Conservation (phyloP, 176 grass and related monocot species). For the Aegilops tauschii region DNA sequence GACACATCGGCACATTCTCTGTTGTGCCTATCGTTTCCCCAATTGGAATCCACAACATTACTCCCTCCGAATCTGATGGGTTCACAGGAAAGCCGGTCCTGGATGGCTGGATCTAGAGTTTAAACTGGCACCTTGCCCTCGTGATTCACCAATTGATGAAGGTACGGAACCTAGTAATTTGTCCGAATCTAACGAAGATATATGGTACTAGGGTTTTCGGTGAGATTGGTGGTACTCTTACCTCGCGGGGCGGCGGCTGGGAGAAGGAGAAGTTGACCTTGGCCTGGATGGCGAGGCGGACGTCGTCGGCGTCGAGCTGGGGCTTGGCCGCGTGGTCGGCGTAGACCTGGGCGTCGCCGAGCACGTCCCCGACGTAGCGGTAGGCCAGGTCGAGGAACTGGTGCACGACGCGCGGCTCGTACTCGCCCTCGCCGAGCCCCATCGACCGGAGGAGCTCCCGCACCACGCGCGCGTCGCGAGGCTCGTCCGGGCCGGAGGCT, state of each 20-base stretch:
- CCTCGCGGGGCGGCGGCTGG: conserved; percentile 96
- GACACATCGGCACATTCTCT: not conserved
- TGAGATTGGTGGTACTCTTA: conserved; percentile 15
- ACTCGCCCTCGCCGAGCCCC: conserved; percentile 82
- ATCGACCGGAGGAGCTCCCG: conserved; percentile 91
- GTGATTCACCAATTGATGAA: not conserved
- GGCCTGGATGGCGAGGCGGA: conserved; percentile 82
- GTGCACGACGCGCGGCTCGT: conserved; percentile 85
- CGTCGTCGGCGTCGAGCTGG: conserved; percentile 80
- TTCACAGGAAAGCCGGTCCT: no score
- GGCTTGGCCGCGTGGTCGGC: conserved; percentile 83
- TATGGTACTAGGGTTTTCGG: not conserved
- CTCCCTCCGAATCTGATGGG: not conserved
- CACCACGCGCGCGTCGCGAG: conserved; percentile 76
- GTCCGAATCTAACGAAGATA: not conserved
- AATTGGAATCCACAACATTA: not conserved
- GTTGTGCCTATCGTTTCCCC: not conserved
- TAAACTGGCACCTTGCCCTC: not conserved
- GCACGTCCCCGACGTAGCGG: conserved; percentile 86
- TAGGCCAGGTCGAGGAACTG: conserved; percentile 91
- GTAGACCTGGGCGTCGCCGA: conserved; percentile 82
- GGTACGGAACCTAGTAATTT: not conserved
- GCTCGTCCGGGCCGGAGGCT: conserved; percentile 52
- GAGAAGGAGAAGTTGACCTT: conserved; percentile 98
- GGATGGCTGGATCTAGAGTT: not conserved